Evolutionary conservation across 768 basidiomycete genomes (phyloP).

Genomic region (Naganishia kalamii): DNA sequence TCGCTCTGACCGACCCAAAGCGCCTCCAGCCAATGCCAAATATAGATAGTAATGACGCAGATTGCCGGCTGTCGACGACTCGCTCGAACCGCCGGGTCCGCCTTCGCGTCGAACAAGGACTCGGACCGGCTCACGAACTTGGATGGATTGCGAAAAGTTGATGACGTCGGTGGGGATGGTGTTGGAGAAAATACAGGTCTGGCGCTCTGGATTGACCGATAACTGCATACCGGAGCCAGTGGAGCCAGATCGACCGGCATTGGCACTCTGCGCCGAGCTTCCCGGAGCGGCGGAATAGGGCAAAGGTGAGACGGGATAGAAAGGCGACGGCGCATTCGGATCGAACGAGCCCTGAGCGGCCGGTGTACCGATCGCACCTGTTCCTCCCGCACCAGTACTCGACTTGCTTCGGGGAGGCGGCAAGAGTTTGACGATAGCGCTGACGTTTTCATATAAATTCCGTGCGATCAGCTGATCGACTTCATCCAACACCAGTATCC

Average conservation of each 20-base stretch:
- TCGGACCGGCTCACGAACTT: constrained; percentile 89
- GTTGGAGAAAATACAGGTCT: constrained; percentile 59
- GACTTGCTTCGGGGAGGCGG: constrained; percentile 62
- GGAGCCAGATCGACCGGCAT: constrained; percentile 23
- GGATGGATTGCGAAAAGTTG: constrained; percentile 85
- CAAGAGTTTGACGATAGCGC: constrained; percentile 82
- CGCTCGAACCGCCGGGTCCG: constrained; percentile 36
- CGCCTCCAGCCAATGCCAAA: constrained; percentile 71
- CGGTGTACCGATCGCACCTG: constrained; percentile 39
- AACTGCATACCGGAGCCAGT: constrained; percentile 49
- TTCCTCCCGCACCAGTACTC: constrained; percentile 49
- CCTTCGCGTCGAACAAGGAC: constrained; percentile 80
- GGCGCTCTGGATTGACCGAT: constrained; percentile 35
- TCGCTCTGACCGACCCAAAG: constrained; percentile 54
- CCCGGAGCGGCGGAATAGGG: constrained; percentile 40
- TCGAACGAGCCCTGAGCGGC: constrained; percentile 41
- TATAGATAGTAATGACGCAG: constrained; percentile 95
- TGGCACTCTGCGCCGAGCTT: constrained; percentile 26
- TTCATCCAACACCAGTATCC: constrained; percentile 92
- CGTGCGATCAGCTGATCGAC: constrained; percentile 94
- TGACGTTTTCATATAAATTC: constrained; percentile 90
- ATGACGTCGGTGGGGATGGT: constrained; percentile 87
- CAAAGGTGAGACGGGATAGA: constrained; percentile 45
- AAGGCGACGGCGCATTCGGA: constrained; percentile 43
- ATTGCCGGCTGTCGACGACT: constrained; percentile 42